Evolutionary conservation across 139 green algal species (phyloP), one percentile per base, ranked within the genome.

Genomic region (Volvox reticuliferus): DNA sequence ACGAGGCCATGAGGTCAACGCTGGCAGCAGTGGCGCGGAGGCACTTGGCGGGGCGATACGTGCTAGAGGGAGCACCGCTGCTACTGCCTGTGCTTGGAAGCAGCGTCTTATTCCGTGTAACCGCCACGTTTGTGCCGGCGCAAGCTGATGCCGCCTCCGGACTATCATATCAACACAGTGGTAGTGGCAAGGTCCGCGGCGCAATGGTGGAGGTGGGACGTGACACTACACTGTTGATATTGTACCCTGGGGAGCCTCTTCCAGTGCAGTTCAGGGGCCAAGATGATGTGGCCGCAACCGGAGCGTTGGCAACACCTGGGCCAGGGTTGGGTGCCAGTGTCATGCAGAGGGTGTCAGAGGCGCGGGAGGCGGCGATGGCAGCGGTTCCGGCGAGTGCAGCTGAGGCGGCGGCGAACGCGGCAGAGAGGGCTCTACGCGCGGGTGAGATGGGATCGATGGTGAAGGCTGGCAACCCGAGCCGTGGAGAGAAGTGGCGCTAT

Each of bases 51-150:
- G 95, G 93, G 17, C 90, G 93, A 1, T 21, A 71, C 32, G 33
- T 97, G 86, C 78, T 97, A 75, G 35, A 50, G 30, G 96, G 96
- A 86, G 95, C 95, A 30, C 75, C 68, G 22, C 76, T 96, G 55
- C 33, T 82, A 12, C 63, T 97, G 55, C 94, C 94, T 1, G 75
- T 97, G 30, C 76, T 97, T 77, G 96, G 95, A 0, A 84, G 87
- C 83, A 82, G 44, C 32, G 79, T 92, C 63, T 77, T 88, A 35
- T 86, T 88, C 14, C 36, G 78, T 35, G 36, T 37, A 1, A 35
- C 24, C 33, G 76, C 32, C 33, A 26, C 30, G 2, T 1, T 61
- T 28, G 18, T 36, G 2, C 18, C 18, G 33, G 77, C 65, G 88
- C 19, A 61, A 18, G 63, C 89, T 50, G n/a, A 22, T 77, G 83